These are phyloP conservation scores for Lentinula detonsa DNA, from an alignment of 768 basidiomycete species.

Conservation along the genomic window DNA sequence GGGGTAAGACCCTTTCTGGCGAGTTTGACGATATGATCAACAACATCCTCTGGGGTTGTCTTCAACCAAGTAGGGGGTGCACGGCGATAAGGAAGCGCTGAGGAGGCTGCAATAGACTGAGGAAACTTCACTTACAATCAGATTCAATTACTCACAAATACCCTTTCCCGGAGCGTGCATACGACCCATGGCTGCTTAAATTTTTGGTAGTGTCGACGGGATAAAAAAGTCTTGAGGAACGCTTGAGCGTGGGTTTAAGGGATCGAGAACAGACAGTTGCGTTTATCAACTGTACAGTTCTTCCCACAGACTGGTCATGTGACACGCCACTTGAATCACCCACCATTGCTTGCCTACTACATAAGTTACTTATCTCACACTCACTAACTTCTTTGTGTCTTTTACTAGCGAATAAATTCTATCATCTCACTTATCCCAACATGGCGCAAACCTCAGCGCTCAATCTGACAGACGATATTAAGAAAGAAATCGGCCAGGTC, in stretches of 20 bases:
- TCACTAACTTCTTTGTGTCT: no score
- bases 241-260: not conserved
- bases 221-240: conserved; percentile 8
- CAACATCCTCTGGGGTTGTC: conserved; percentile 90
- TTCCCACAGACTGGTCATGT: not conserved
- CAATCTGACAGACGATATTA: conserved; percentile 27
- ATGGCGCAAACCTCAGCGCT: not conserved
- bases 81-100: conserved; percentile 96
- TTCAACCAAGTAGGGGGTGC: conserved; percentile 96
- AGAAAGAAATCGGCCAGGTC: conserved; percentile 43
- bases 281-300: not conserved
- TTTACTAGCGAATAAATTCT: no score
- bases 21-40: conserved; percentile 95
- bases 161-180: conserved; percentile 99
- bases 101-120: conserved; percentile 53
- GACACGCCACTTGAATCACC: not conserved
- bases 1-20: conserved; percentile 97
- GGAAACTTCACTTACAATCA: conserved; percentile 2
- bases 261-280: not conserved
- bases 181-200: conserved; percentile 71
- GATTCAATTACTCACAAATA: conserved; percentile 69
- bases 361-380: no score
- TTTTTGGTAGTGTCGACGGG: not conserved
- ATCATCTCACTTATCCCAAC: no score
- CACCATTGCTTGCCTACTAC: no score